Evolutionary conservation across 208 protist genomes (phyloP).

Genomic region (Acanthamoeba castellanii): DNA sequence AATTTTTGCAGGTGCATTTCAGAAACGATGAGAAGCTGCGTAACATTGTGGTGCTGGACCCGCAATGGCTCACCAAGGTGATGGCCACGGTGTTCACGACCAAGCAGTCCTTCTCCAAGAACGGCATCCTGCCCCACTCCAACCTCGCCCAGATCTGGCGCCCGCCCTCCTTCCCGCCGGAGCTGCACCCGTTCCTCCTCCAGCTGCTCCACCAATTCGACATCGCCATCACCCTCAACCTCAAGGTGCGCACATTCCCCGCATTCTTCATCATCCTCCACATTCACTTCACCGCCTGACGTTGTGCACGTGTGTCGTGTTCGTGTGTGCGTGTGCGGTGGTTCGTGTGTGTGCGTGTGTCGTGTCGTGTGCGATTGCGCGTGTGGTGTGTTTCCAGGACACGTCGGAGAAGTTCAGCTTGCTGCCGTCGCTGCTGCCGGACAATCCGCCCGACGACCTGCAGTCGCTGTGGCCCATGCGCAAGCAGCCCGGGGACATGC

Average conservation of each 20-base stretch:
- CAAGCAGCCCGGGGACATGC: not conserved
- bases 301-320: no score
- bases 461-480: not conserved
- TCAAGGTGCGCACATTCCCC: not conserved
- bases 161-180: constrained; percentile 26
- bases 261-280: not conserved
- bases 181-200: constrained; percentile 65
- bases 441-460: constrained; percentile 25
- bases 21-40: constrained; percentile 66
- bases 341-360: no score
- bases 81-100: constrained; percentile 79
- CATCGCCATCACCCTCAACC: constrained; percentile 78
- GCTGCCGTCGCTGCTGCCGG: constrained; percentile 46
- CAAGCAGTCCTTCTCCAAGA: constrained; percentile 75
- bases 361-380: no score
- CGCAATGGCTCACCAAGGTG: constrained; percentile 80
- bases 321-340: not conserved
- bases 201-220: constrained; percentile 55
- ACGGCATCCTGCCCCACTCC: constrained; percentile 53
- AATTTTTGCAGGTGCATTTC: constrained; percentile 48
- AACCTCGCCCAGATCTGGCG: constrained; percentile 34
- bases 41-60: constrained; percentile 78
- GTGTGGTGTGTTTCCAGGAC: not conserved
- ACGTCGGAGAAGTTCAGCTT: constrained; percentile 37
- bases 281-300: no score